Base-by-base conservation (phyloP, 2,329 filamentous ascomycete species). In the Alternaria gansuensis region DNA sequence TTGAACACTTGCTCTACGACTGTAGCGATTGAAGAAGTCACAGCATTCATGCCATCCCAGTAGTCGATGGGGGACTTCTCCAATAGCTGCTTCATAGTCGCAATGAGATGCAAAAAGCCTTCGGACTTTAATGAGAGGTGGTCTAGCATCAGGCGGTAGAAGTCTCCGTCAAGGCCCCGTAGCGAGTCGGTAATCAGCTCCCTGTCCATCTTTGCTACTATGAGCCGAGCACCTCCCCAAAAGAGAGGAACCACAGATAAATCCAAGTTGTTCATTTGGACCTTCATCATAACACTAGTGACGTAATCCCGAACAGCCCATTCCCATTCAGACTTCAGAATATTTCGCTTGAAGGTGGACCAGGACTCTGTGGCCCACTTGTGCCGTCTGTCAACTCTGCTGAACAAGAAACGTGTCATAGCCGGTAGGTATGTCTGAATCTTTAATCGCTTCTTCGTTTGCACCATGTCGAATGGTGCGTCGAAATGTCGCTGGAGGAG, bases 31-130 rank as follows among this genome's bases (percentile, higher is more conserved):
- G 91, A 90, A 3, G 92, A 90, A 0, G 91, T 90, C 50, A 94
- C 91, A 29, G 92, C 87, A 50, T 90, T 89, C 79, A 96, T 89
- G 2, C 92, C 89, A 68, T 92, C 90, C 94, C 94, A 97, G 68
- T 97, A 95, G 43, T 91, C 90, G 54, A 85, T 85, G 0, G 92
- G 85, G 0, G 91, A 90, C 68, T 91, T 93, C 64, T 88, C 85
- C 51, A 97, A 81, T 14, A 97, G 83, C 11, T 82, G 82, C 43
- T 86, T 87, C 60, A 97, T 85, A 1, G 89, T 87, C 55, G 88
- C 86, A 44, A 96, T 83, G 14, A 95, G 82, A 57, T 88, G 84
- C 11, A 88, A 82, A 58, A 96, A 82, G 23, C 90, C 86, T 2
- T 73, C 66, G 1, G 76, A 77, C 24, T 79, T 72, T 5, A 83